These are phyloP conservation scores for Heliamphora pulchella DNA, from an alignment of 179 eudicot genomes.

Conservation along the genomic window DNA sequence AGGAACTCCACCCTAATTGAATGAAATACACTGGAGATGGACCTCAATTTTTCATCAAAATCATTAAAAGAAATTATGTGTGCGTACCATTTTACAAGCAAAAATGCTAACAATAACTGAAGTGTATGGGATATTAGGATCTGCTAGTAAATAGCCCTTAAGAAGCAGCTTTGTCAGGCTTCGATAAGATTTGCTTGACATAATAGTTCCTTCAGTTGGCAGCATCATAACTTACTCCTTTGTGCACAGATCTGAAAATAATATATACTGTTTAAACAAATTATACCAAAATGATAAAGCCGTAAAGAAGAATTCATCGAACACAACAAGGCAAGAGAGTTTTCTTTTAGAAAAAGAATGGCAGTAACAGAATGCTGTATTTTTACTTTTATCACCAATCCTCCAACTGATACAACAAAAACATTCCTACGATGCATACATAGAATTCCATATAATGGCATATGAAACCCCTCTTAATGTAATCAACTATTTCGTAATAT, in stretches of 20 bases:
- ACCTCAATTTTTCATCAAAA: not conserved
- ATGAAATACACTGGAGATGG: not conserved
- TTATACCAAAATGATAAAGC: not conserved
- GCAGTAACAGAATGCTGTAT: no score
- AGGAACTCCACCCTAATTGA: not conserved
- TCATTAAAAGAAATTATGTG: not conserved
- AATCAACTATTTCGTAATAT: no score
- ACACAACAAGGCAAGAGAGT: no score
- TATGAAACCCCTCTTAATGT: no score
- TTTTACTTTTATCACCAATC: not conserved
- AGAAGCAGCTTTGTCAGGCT: constrained; percentile 46
- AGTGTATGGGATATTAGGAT: constrained; percentile 49
- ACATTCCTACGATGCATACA: not conserved
- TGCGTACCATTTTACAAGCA: constrained; percentile 29
- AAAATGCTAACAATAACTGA: constrained; percentile 39
- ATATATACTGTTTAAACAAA: not conserved
- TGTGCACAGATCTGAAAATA: not conserved
- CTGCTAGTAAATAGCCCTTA: constrained; percentile 39
- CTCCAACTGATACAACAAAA: not conserved
- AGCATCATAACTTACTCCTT: not conserved
- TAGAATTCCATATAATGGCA: no score
- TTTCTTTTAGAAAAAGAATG: not conserved
- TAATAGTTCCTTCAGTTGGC: not conserved
- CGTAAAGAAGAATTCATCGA: no score
- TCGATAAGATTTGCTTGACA: constrained; percentile 39